These are phyloP conservation scores for Rhododendron vialii DNA, from an alignment of 148 eudicot genomes.

Conservation along the genomic window DNA sequence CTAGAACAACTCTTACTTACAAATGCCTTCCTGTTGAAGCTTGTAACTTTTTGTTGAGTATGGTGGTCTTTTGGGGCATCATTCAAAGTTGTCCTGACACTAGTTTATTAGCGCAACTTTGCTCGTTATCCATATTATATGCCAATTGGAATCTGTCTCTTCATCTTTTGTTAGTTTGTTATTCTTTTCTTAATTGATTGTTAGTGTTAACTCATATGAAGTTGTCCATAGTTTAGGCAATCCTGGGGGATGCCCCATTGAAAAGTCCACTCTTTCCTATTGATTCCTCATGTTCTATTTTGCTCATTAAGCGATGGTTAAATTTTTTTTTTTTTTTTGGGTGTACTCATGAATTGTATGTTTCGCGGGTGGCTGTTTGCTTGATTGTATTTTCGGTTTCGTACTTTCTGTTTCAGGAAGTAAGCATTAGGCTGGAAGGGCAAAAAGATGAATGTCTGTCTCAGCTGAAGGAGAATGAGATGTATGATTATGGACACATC, in stretches of 20 bases:
- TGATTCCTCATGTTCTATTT: background rate
- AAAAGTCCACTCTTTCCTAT: background rate
- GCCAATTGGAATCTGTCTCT: background rate
- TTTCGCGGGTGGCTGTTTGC: background rate
- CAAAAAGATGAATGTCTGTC: slow-evolving; percentile 83
- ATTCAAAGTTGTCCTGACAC: background rate
- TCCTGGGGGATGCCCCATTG: background rate
- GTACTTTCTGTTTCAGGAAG: slow-evolving; percentile 47
- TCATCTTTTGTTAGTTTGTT: background rate
- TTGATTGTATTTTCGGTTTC: background rate
- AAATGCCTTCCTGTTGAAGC: background rate
- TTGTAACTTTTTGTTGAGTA: background rate
- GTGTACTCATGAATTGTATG: background rate
- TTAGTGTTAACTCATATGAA: background rate
- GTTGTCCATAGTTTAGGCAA: background rate
- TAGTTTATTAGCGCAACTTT: background rate
- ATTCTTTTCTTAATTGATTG: background rate
- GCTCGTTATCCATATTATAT: background rate
- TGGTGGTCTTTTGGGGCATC: background rate
- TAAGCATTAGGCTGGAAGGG: slow-evolving; percentile 83
- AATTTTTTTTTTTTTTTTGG: background rate
- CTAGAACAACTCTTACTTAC: background rate
- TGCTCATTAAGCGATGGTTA: background rate
- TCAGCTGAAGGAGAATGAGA: slow-evolving; percentile 92
- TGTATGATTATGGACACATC: slow-evolving; percentile 45